Base-by-base conservation (phyloP, 805 yeast species). In the Yarrowia sp. region DNA sequence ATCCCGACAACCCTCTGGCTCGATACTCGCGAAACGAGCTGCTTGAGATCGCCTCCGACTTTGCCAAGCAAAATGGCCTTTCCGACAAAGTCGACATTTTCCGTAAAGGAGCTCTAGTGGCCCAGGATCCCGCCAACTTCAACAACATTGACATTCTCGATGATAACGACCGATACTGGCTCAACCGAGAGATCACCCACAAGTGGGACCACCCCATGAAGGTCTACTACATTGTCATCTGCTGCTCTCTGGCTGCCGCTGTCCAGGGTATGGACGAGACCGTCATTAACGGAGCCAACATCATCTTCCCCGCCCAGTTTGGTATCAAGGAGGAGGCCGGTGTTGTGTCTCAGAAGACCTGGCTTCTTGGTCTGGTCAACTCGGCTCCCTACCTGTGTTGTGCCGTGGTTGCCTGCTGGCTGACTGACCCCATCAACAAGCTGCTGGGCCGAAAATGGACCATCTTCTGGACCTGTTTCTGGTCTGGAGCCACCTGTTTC, bases 191-290 rank as follows among this genome's bases (percentile, higher is more conserved):
- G 72, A 77, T 77, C 67, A 71, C 78, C 8, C 85, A 84, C 55
- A 82, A 86, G 36, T 79, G 88, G 78, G 70, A 74, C 32, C 89
- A 80, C 61, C 80, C 80, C 9, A 66, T 67, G 42, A 69, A 79
- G 14, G 76, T 82, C 75, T 80, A 84, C 74, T 73, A 80, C 77
- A 82, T 85, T 22, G 83, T 86, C 76, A 83, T 87, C 9, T 78
- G 87, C 73, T 86, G 89, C 56, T 87, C 91, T 2, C 80, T 87
- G 81, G 87, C 90, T 61, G 86, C 86, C 16, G 89, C 90, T 4
- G 87, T 89, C 5, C 89, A 87, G 75, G 92, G 92, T 67, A 87
- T 87, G 90, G 92, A 88, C 75, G 90, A 88, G 75, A 84, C 90
- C 8, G 91, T 87, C 10, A 79, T 86, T 70, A 87, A 88, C 71